These are phyloP conservation scores for Colletotrichum sp. DNA, from an alignment of 2,329 filamentous ascomycete species.

Conservation along the genomic window DNA sequence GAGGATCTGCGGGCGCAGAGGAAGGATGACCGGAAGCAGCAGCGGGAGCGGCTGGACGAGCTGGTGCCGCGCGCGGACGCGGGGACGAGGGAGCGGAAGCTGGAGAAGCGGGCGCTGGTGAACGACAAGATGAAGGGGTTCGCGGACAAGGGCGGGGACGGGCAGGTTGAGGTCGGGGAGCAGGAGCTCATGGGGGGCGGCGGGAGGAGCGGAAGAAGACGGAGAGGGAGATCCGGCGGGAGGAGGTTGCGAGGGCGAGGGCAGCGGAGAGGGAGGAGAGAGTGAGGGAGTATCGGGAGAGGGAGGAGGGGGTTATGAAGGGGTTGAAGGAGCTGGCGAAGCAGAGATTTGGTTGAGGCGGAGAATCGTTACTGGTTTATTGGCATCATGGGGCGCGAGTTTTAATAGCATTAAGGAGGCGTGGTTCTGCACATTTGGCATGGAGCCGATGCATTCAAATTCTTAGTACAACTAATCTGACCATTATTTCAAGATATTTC, in stretches of 20 bases:
- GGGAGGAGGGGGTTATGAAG: conserved; percentile 84
- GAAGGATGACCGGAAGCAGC: conserved; percentile 65
- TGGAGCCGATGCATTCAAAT: neutral
- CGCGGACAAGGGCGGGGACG: conserved; percentile 52
- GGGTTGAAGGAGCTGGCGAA: conserved; percentile 81
- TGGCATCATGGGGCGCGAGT: neutral
- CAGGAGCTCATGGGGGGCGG: conserved; percentile 79
- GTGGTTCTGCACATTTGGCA: neutral
- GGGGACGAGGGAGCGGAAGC: conserved; percentile 79
- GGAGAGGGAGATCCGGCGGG: conserved; percentile 80
- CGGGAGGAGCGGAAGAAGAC: conserved; percentile 76
- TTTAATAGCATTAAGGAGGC: neutral
- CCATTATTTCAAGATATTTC: neutral
- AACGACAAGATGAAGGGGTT: conserved; percentile 79
- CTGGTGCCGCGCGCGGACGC: conserved; percentile 82
- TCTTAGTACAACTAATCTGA: neutral
- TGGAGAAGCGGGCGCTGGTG: conserved; percentile 82
- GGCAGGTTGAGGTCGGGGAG: conserved; percentile 65
- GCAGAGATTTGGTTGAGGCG: conserved; percentile 72
- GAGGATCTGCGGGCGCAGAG: conserved; percentile 66
- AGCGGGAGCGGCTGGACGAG: conserved; percentile 80
- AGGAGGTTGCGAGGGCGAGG: conserved; percentile 78
- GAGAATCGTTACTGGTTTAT: neutral
- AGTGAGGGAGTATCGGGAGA: conserved; percentile 69
- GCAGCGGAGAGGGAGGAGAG: conserved; percentile 82